These are phyloP conservation scores for Endothia cerciana DNA, from an alignment of 2,329 filamentous ascomycete species.

Conservation along the genomic window DNA sequence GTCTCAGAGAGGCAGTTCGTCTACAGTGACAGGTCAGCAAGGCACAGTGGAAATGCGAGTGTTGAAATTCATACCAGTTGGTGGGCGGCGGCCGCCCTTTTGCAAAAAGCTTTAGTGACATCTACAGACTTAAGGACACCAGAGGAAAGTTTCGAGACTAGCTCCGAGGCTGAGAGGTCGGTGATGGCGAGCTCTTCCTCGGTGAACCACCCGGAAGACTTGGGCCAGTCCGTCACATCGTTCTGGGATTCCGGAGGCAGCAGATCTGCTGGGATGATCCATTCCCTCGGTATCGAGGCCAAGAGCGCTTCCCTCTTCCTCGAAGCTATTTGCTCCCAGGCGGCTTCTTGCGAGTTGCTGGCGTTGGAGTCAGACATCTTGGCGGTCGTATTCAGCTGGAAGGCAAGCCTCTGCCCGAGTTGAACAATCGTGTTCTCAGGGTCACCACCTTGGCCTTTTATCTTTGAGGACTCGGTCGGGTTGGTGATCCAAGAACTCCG, in stretches of 20 bases:
- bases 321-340: conserved; percentile 48
- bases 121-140: conserved; percentile 43
- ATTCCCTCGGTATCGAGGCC: conserved; percentile 60
- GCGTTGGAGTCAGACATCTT: background rate
- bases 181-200: conserved; percentile 45
- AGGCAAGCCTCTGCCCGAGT: background rate
- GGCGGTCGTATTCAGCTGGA: background rate
- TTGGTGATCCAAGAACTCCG: background rate
- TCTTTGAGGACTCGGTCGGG: background rate
- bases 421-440: background rate
- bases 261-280: conserved; percentile 56
- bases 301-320: conserved; percentile 47
- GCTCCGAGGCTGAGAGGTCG: conserved; percentile 37
- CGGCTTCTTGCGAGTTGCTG: background rate
- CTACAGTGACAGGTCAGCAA: conserved; percentile 31
- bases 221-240: conserved; percentile 61
- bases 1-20: conserved; percentile 58
- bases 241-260: conserved; percentile 57
- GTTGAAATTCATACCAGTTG: conserved; percentile 37
- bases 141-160: conserved; percentile 41
- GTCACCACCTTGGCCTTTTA: background rate
- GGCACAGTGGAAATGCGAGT: accelerated
- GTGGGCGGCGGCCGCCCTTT: conserved; percentile 44
- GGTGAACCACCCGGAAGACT: conserved; percentile 63
- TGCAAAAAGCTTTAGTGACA: conserved; percentile 44